Percentiles rank a stretch among this genome's conserved stretches.
phyloP scores from a whole-genome alignment of 129 eudicot genomes.

The Calendula officinalis region DNA sequence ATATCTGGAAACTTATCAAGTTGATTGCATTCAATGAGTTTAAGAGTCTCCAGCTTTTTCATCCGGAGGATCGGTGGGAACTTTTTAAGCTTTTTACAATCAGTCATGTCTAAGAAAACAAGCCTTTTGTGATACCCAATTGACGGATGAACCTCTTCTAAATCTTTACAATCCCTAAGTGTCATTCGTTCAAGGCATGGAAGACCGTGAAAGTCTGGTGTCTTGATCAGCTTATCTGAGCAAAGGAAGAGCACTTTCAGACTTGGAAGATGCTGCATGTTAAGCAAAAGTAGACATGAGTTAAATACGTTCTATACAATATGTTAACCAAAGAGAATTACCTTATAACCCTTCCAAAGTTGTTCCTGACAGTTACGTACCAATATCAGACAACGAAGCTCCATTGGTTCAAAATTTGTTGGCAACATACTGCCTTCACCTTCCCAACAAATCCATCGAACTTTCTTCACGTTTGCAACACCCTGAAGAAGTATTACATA shows the following conservation, averaged over 20 bases:
- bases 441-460: no score
- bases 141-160: conserved; percentile 3
- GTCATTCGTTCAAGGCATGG: not conserved
- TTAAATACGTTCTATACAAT: no score
- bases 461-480: no score
- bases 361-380: no score
- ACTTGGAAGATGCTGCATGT: not conserved
- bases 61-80: not conserved
- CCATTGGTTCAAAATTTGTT: no score
- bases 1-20: not conserved
- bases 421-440: no score
- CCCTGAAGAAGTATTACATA: no score
- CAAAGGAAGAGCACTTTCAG: conserved; percentile 17
- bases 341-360: no score
- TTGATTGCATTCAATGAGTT: not conserved
- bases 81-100: not conserved
- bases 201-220: not conserved
- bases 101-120: not conserved
- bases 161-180: not conserved
- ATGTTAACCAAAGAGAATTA: no score
- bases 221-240: conserved; percentile 9
- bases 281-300: no score
- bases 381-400: no score
- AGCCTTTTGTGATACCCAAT: not conserved
- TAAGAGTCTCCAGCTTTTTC: not conserved